Base-by-base conservation (phyloP, 768 basidiomycete species). In the Clavulina sp. region DNA sequence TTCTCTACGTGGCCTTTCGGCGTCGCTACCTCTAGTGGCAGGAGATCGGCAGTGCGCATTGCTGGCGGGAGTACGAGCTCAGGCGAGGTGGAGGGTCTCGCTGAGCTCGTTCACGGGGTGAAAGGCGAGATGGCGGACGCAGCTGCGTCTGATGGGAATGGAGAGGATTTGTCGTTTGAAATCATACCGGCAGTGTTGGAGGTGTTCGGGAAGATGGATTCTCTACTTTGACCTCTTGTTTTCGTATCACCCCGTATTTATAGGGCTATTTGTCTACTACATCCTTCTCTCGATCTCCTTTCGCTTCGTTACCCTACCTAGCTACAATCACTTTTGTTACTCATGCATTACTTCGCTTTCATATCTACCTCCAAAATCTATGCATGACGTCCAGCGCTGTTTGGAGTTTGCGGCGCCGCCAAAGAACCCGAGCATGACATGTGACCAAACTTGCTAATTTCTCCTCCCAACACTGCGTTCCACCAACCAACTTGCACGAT, bases 1-100 rank as follows among this genome's bases (percentile, higher is more conserved):
- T 97, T 97, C 64, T 73, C 77, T 28, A 72, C 70, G 29, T 99
- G 89, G 89, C 93, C 93, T 9, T 91, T 85, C 61, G 89, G 70
- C 31, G 28, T 49, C 38, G 34, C 41, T 4, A 63, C 65, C 3
- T 21, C 51, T 16, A 41, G 59, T 30, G 54, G 56, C 28, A 50
- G 64, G 52, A 54, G 67, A 60, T 52, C 64, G 58, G 49, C 73
- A 58, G 67, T 69, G 53, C 63, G 51, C 29, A 21, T 65, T 32
- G 63, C 74, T 41, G 62, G 69, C 38, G 69, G 59, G 65, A 63
- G 47, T 57, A 19, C 60, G 63, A 4, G 54, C 49, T 18, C 59
- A 60, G 7, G 60, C 64, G 74, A 78, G 36, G 66, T 80, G 48
- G 80, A 85, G 63, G 73, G 76, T 41, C 73, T 87, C 32, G 64